Conservation (phyloP, 2,329 filamentous ascomycete species). For the Trichoderma hamatum region DNA sequence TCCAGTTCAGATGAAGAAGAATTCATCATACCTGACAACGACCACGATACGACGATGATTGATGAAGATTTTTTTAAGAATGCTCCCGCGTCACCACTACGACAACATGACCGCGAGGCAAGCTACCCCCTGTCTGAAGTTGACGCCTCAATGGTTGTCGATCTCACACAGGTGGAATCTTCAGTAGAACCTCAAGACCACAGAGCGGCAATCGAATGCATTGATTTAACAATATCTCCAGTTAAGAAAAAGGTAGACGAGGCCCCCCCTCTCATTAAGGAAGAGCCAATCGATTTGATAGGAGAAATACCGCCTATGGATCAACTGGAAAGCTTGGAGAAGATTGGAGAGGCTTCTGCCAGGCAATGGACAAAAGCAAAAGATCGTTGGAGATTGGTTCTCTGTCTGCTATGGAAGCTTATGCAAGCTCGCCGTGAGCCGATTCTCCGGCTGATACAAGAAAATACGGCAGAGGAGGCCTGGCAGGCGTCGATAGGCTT, state of each 20-base stretch:
- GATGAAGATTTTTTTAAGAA: neutral
- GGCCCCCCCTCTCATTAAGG: neutral
- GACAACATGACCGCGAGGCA: neutral
- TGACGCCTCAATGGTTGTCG: constrained; percentile 34
- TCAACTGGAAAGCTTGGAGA: constrained; percentile 29
- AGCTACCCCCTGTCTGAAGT: constrained; percentile 29
- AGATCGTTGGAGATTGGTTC: constrained; percentile 38
- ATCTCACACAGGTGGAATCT: constrained; percentile 38
- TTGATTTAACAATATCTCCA: constrained; percentile 36
- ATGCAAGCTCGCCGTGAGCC: constrained; percentile 35
- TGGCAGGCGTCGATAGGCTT: constrained; percentile 27
- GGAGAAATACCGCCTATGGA: constrained; percentile 31
- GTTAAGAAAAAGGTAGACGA: constrained; percentile 27
- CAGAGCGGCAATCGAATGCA: constrained; percentile 20
- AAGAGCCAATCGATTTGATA: neutral
- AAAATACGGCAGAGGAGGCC: constrained; percentile 28
- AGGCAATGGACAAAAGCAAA: constrained; percentile 35
- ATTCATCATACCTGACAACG: constrained; percentile 1
- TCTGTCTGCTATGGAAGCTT: constrained; percentile 39
- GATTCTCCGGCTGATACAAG: constrained; percentile 34
- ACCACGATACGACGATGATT: neutral
- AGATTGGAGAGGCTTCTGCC: constrained; percentile 30
- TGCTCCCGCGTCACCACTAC: neutral
- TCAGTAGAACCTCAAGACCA: constrained; percentile 22
- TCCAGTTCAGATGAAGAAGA: constrained; percentile 52